Conservation (phyloP, 192 early-diverging fungal genomes). For the Ambispora gerdemannii region DNA sequence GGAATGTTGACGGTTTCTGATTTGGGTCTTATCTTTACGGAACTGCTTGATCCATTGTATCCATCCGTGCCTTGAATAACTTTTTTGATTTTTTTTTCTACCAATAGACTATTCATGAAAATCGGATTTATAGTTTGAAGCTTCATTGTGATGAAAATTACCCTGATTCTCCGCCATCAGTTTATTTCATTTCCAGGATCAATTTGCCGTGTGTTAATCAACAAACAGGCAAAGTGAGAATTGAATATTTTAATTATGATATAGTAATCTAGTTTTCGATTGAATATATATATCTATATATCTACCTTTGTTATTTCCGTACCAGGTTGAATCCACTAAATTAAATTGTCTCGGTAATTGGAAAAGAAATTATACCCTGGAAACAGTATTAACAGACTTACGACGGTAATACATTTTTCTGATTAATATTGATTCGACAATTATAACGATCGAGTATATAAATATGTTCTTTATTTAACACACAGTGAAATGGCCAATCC, state of each 20-base stretch:
- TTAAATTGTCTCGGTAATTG: conserved; percentile 79
- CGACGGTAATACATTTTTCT: conserved; percentile 66
- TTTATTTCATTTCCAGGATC: conserved; percentile 79
- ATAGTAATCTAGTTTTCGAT: background rate
- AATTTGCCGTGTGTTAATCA: conserved; percentile 87
- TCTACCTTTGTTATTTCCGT: background rate
- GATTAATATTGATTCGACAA: too few species aligned
- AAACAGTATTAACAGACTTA: conserved; percentile 79
- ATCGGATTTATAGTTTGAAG: conserved; percentile 88
- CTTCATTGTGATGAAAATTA: conserved; percentile 83
- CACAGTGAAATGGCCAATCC: conserved; percentile 82
- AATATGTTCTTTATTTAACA: background rate
- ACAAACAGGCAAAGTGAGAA: conserved; percentile 66
- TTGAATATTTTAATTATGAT: background rate
- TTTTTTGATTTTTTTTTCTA: too few species aligned
- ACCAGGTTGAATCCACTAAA: conserved; percentile 66
- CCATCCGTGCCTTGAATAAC: too few species aligned
- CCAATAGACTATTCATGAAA: conserved; percentile 86
- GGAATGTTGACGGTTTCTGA: too few species aligned
- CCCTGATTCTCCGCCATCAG: conserved; percentile 75
- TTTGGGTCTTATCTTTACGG: background rate
- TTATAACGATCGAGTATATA: too few species aligned
- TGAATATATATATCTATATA: background rate
- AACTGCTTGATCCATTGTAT: background rate
- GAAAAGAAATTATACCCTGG: conserved; percentile 75